A percentile compares a stretch with the other conserved stretches of the same genome.
phyloP scores from a whole-genome alignment of 305 asterid species.

The Solanum hybrid region DNA sequence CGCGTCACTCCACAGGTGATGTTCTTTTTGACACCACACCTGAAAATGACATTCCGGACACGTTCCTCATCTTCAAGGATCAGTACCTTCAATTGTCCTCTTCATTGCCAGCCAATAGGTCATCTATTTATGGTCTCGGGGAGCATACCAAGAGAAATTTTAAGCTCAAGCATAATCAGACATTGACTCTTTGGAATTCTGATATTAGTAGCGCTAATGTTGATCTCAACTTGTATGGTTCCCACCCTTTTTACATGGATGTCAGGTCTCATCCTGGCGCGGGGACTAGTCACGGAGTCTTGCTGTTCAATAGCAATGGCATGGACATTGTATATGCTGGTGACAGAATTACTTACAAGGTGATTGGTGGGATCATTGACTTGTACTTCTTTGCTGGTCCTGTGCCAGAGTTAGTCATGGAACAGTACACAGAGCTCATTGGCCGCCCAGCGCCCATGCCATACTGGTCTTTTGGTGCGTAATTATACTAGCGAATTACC shows the following conservation, averaged over 20 bases:
- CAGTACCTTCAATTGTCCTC: constrained; percentile 84
- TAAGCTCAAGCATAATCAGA: constrained; percentile 45
- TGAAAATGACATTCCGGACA: constrained; percentile 15
- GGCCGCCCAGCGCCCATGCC: constrained; percentile 99
- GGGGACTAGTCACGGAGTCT: constrained; percentile 67
- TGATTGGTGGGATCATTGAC: constrained; percentile 77
- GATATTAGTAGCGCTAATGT: constrained; percentile 44
- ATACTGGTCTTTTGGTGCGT: constrained; percentile 85
- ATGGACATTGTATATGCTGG: constrained; percentile 74
- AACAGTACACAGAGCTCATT: constrained; percentile 71
- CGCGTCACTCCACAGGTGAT: constrained; percentile 54
- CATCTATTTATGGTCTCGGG: constrained; percentile 67
- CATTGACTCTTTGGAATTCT: constrained; percentile 71
- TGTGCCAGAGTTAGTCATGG: constrained; percentile 66
- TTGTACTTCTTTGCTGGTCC: constrained; percentile 76
- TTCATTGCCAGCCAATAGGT: constrained; percentile 33
- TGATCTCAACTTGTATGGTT: constrained; percentile 70
- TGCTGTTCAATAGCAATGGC: constrained; percentile 78
- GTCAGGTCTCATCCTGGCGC: constrained; percentile 43
- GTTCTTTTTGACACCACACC: constrained; percentile 53
- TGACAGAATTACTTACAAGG: constrained; percentile 65
- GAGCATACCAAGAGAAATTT: constrained; percentile 34
- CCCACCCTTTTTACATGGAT: constrained; percentile 90
- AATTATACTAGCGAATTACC: neutral
- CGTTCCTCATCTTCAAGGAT: constrained; percentile 66